Percentiles rank a stretch among this genome's conserved stretches.
Evolutionary conservation across 2,329 filamentous ascomycete species (phyloP).

Genomic region (Aschersonia sp.): DNA sequence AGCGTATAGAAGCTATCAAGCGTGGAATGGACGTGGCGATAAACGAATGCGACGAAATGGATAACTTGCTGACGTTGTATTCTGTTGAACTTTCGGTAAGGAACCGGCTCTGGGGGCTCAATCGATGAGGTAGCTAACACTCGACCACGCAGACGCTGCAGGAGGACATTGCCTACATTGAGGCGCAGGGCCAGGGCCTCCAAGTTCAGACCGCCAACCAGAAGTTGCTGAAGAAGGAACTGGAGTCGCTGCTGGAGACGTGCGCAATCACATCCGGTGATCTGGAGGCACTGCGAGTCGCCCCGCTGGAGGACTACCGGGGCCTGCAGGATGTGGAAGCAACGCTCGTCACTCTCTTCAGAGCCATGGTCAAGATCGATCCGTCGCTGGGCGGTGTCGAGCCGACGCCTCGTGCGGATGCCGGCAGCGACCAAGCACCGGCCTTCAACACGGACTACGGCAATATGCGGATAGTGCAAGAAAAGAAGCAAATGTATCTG

Average conservation of each 20-base stretch:
- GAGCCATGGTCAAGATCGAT: slow-evolving; percentile 87
- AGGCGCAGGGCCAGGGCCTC: slow-evolving; percentile 89
- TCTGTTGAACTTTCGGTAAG: slow-evolving; percentile 83
- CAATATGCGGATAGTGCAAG: slow-evolving; percentile 84
- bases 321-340: slow-evolving; percentile 67
- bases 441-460: slow-evolving; percentile 61
- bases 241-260: slow-evolving; percentile 77
- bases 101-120: too few relatives aligned
- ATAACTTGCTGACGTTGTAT: slow-evolving; percentile 86
- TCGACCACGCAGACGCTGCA: slow-evolving; percentile 55
- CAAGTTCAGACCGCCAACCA: slow-evolving; percentile 97
- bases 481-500: slow-evolving; percentile 84
- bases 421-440: slow-evolving; percentile 24
- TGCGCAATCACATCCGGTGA: slow-evolving; percentile 71
- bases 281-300: slow-evolving; percentile 57
- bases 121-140: too few relatives aligned
- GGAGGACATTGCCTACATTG: slow-evolving; percentile 93
- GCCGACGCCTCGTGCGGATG: slow-evolving; percentile 31
- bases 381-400: slow-evolving; percentile 51
- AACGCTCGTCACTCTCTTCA: slow-evolving; percentile 70
- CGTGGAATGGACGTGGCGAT: slow-evolving; percentile 80
- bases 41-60: slow-evolving; percentile 87
- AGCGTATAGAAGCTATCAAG: slow-evolving; percentile 76
- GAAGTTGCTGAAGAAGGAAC: slow-evolving; percentile 78
- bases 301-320: slow-evolving; percentile 54